Evolutionary conservation across 2,329 filamentous ascomycete species (phyloP).

Genomic region (Bertia moriformis): DNA sequence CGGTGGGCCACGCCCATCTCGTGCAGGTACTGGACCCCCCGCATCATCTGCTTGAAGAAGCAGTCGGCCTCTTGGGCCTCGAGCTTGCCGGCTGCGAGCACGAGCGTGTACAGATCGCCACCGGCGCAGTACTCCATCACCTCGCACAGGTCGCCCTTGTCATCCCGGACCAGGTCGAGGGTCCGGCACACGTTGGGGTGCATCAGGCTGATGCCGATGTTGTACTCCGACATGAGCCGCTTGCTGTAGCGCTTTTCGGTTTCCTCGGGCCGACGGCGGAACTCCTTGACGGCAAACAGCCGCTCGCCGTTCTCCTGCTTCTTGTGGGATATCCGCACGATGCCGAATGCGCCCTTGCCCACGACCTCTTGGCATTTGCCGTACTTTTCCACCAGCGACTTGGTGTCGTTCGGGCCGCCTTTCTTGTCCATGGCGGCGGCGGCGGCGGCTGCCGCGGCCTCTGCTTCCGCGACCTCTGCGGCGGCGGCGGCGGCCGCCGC

Average conservation of each 20-base stretch:
- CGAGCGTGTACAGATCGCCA: slow-evolving; percentile 21
- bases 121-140: slow-evolving; percentile 84
- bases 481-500: slow-evolving; percentile 46
- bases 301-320: slow-evolving; percentile 75
- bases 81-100: slow-evolving; percentile 48
- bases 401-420: slow-evolving; percentile 54
- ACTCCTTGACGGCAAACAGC: slow-evolving; percentile 95
- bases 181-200: slow-evolving; percentile 93
- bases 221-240: slow-evolving; percentile 89
- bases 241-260: slow-evolving; percentile 97
- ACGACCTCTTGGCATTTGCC: slow-evolving; percentile 97
- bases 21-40: slow-evolving; percentile 83
- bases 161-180: slow-evolving; percentile 95
- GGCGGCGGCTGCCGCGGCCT: too few species aligned
- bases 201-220: slow-evolving; percentile 88
- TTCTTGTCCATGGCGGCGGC: slow-evolving; percentile 49
- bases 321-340: slow-evolving; percentile 95
- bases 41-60: slow-evolving; percentile 86
- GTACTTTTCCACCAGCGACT: slow-evolving; percentile 85
- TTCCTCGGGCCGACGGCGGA: slow-evolving; percentile 83
- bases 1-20: slow-evolving; percentile 90
- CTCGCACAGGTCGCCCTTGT: slow-evolving; percentile 82
- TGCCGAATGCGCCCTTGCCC: slow-evolving; percentile 88
- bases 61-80: slow-evolving; percentile 67
- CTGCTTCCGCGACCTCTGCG: too few species aligned